Base-by-base conservation (phyloP, 2,329 filamentous ascomycete species). In the Knufia petricola region DNA sequence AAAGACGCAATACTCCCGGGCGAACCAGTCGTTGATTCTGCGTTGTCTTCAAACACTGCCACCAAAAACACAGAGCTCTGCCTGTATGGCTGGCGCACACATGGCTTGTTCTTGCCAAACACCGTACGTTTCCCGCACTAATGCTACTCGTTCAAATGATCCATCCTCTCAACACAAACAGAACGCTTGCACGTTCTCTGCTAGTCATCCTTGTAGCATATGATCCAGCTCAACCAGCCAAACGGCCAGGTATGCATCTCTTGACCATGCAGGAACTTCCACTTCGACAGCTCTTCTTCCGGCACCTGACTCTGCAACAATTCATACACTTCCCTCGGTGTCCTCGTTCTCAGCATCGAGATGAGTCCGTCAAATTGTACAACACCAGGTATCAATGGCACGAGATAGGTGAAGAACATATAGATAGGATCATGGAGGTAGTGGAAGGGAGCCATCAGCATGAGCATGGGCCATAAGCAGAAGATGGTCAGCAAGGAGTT, bases 331-430 rank as follows among this genome's bases (percentile, higher is more conserved):
- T 88, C 85, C 12, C 75, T 72, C 0, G 80, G 72, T 3, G 77
- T 84, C 48, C 84, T 73, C 4, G 82, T 85, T 37, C 85, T 69
- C 55, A 87, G 61, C 32, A 76, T 77, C 8, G 81, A 85, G 41
- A 87, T 72, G 50, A 78, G 68, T 2, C 84, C 84, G 63, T 88
- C 85, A 58, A 83, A 82, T 0, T 79, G 72, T 15, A 86, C 66
- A 7, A 85, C 76, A 51, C 83, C 75, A 0, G 84, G 83, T 13
- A 87, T 64, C 10, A 87, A 66, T 0, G 84, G 84, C 6, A 85
- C 59, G 1, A 79, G 52, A 58, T 81, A 87, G 3, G 80, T 80
- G 59, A 82, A 84, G 56, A 85, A 67, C 7, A 86, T 66, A 26
- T 75, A 74, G n/a, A 66, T 48, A 2, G 72, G 72, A 13, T 74